Base-by-base conservation (phyloP, 257 asterid species). In the Nyctanthes arbortristis region DNA sequence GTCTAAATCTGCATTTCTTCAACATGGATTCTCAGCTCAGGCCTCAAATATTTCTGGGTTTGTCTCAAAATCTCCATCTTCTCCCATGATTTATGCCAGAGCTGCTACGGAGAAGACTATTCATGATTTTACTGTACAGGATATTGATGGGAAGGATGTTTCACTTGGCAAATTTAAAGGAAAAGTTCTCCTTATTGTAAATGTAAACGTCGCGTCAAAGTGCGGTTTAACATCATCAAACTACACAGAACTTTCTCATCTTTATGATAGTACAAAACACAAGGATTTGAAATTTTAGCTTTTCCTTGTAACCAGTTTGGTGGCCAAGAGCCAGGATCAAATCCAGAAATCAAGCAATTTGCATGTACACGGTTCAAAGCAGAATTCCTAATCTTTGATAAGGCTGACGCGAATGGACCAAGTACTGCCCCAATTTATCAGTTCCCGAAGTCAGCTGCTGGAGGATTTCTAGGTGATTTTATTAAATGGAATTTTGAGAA, bases 231-330 rank as follows among this genome's bases (percentile, higher is more conserved):
- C 98, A 66, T 74, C 92, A 31, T 89, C 96, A 63, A 93, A 93
- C 75, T 93, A 93, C 75, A 55, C 87, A 0, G 98, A 93, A 86
- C 98, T 93, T 66, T 79, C 97, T 68, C 80, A 81, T 2, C 37
- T 93, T 71, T 84, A 93, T 27, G 96, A 25, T 88, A 89, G 82
- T 93, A 90, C 87, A 93, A 87, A 86, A 61, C 85, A 73, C 91
- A 90, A 93, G 98, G 97, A 56, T 82, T 93, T 35, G 97, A 93
- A 77, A 90, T 93, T 67, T 76, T 93, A 75, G 98, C 98, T 67
- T 93, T 93, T 40, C 98, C 98, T 14, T 88, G 98, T 68, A 93
- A 93, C 79, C 98, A 93, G 77, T 93, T 93, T 70, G 98, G 98
- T 33, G 95, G 87, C 54, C 98, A 93, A 80, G 98, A 93, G 79